A percentile compares a stretch with the other conserved stretches of the same genome.
These are phyloP conservation scores for Plantago lanceolata DNA, from an alignment of 305 asterid genomes.

Conservation along the genomic window DNA sequence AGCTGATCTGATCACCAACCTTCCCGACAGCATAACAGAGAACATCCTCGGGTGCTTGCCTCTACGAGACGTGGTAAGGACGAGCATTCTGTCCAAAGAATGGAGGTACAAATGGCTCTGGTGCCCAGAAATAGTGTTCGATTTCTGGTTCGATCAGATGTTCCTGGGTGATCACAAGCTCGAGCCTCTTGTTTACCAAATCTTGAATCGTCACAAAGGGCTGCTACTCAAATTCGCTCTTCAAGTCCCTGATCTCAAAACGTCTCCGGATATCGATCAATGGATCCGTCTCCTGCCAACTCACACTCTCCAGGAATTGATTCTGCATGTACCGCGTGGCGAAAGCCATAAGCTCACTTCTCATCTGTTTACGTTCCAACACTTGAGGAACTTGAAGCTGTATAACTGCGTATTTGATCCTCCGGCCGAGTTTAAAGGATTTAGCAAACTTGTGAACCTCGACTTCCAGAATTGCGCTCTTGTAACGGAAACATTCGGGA, in stretches of 20 bases:
- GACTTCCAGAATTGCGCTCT: conserved; percentile 40
- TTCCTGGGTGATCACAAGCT: conserved; percentile 42
- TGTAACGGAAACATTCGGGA: conserved; percentile 28
- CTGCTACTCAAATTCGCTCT: conserved; percentile 40
- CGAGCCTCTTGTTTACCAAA: conserved; percentile 35
- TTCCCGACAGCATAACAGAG: conserved; percentile 42
- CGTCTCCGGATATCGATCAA: conserved; percentile 35
- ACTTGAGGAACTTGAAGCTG: conserved; percentile 37
- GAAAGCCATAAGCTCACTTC: conserved; percentile 41
- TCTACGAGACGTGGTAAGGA: conserved; percentile 46
- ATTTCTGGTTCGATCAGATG: conserved; percentile 43
- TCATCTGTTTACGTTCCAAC: conserved; percentile 30
- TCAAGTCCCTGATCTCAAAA: conserved; percentile 49
- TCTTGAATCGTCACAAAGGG: conserved; percentile 36
- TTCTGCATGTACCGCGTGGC: conserved; percentile 36
- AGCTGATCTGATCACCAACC: conserved; percentile 32
- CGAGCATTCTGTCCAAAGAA: conserved; percentile 49
- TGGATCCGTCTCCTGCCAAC: conserved; percentile 40
- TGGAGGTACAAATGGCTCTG: conserved; percentile 52
- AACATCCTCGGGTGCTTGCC: conserved; percentile 48
- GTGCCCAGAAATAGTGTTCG: conserved; percentile 42
- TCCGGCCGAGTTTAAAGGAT: conserved; percentile 39
- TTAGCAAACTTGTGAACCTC: conserved; percentile 39
- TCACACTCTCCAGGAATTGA: conserved; percentile 38
- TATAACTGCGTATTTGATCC: conserved; percentile 42